phyloP scores from a whole-genome alignment of 768 basidiomycete genomes.

The Pulveroboletus sp. region DNA sequence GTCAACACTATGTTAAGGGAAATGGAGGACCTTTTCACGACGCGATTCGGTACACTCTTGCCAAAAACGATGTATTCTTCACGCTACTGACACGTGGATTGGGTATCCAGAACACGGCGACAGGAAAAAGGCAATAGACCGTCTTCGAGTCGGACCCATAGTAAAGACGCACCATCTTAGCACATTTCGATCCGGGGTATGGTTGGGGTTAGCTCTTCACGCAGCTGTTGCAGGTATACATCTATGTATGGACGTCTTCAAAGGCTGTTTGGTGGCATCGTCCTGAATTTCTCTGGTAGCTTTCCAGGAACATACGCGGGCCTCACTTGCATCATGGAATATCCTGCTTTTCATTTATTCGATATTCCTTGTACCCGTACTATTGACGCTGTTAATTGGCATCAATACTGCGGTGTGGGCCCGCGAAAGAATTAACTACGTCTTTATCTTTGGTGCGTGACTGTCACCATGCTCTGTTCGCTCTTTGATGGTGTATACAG shows the following conservation, averaged over 20 bases:
- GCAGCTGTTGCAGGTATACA: slow-evolving; percentile 59
- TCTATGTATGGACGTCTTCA: slow-evolving; percentile 38
- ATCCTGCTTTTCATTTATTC: slow-evolving; percentile 76
- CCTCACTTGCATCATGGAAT: slow-evolving; percentile 60
- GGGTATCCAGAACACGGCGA: slow-evolving; percentile 53
- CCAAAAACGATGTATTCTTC: background rate
- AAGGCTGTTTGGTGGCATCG: background rate
- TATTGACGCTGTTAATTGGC: slow-evolving; percentile 76
- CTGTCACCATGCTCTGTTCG: background rate
- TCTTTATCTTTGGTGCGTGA: slow-evolving; percentile 77
- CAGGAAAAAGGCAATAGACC: slow-evolving; percentile 66
- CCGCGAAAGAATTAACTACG: slow-evolving; percentile 77
- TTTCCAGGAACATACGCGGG: slow-evolving; percentile 46
- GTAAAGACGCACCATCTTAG: slow-evolving; percentile 66
- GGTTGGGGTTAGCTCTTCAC: slow-evolving; percentile 67
- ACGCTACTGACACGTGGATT: background rate
- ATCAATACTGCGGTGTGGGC: slow-evolving; percentile 79
- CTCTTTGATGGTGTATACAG: slow-evolving; percentile 30
- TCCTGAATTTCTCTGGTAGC: slow-evolving; percentile 34
- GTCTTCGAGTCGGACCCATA: slow-evolving; percentile 52
- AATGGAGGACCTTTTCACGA: slow-evolving; percentile 72
- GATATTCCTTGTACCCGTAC: slow-evolving; percentile 62
- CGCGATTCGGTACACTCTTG: slow-evolving; percentile 58
- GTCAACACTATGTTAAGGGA: slow-evolving; percentile 66
- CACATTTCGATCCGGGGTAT: slow-evolving; percentile 69